phyloP scores from a whole-genome alignment of 2,329 filamentous ascomycete species.

The Penicillium sp. region DNA sequence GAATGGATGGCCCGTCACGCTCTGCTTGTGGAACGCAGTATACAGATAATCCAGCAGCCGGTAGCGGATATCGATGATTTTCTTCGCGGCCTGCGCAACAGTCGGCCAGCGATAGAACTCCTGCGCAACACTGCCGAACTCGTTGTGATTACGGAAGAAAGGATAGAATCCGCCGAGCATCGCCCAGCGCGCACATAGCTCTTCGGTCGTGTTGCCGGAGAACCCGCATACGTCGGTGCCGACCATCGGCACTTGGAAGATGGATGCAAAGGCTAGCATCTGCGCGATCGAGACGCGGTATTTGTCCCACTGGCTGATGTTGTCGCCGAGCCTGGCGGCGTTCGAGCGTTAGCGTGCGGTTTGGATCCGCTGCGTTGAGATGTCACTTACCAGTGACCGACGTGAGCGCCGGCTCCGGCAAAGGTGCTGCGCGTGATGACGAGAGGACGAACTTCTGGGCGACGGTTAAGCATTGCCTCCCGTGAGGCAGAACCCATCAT shows the following conservation, averaged over 20 bases:
- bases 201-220: conserved; percentile 64
- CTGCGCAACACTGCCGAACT: conserved; percentile 56
- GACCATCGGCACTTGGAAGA: conserved; percentile 70
- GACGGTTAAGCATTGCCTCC: conserved; percentile 65
- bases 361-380: conserved; percentile 36
- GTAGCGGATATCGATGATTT: conserved; percentile 73
- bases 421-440: conserved; percentile 78
- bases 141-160: conserved; percentile 76
- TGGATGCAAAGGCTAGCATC: conserved; percentile 62
- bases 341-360: conserved; percentile 3
- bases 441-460: conserved; percentile 65
- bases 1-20: conserved; percentile 63
- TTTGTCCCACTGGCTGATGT: conserved; percentile 59
- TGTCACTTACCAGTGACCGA: conserved; percentile 55
- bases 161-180: conserved; percentile 71
- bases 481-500: conserved; percentile 72
- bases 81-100: conserved; percentile 65
- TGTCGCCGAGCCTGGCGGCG: conserved; percentile 59
- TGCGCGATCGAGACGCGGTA: conserved; percentile 62
- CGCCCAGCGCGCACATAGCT: conserved; percentile 75
- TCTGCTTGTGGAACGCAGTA: conserved; percentile 66
- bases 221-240: conserved; percentile 80
- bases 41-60: conserved; percentile 78
- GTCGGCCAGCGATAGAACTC: conserved; percentile 72
- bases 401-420: conserved; percentile 65